These are phyloP conservation scores for Colletotrichum zoysiae DNA, from an alignment of 2,329 filamentous ascomycete genomes.

Conservation along the genomic window DNA sequence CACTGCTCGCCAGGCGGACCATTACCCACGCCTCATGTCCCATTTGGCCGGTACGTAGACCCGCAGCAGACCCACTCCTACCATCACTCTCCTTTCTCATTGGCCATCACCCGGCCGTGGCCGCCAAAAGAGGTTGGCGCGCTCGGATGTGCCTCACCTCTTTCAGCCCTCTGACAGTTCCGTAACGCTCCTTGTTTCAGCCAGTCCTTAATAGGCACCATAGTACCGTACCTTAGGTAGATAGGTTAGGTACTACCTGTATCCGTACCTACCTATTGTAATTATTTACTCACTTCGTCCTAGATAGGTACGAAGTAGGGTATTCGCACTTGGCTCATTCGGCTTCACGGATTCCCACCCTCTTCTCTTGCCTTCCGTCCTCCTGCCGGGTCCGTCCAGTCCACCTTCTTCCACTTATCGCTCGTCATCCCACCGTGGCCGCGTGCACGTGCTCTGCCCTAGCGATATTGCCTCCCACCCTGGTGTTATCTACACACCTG, in stretches of 20 bases:
- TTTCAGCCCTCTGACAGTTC: slow-evolving; percentile 47
- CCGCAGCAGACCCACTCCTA: slow-evolving; percentile 11
- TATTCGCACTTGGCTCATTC: too few relatives aligned
- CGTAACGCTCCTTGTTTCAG: slow-evolving; percentile 52
- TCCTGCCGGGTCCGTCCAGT: slow-evolving; percentile 1
- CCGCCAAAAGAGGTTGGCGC: slow-evolving; percentile 29
- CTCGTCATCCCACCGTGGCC: slow-evolving; percentile 10
- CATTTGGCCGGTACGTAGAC: background rate
- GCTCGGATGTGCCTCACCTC: slow-evolving; percentile 48
- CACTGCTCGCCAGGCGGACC: slow-evolving; percentile 13
- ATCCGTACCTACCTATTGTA: too few relatives aligned
- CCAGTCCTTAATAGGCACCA: background rate
- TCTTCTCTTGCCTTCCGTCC: slow-evolving; percentile 4
- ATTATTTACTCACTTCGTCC: too few relatives aligned
- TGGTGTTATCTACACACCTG: background rate
- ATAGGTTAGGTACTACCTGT: background rate
- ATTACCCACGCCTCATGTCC: slow-evolving; percentile 39
- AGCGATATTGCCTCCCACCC: slow-evolving; percentile 9
- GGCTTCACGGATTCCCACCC: background rate
- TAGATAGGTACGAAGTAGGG: too few relatives aligned
- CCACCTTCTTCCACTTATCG: slow-evolving; percentile 18
- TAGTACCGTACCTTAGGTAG: too few relatives aligned
- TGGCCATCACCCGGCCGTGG: background rate
- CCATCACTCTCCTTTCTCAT: background rate
- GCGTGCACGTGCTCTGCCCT: slow-evolving; percentile 8